Base-by-base conservation (phyloP, 2,329 filamentous ascomycete genomes). In the Claviceps pusilla region DNA sequence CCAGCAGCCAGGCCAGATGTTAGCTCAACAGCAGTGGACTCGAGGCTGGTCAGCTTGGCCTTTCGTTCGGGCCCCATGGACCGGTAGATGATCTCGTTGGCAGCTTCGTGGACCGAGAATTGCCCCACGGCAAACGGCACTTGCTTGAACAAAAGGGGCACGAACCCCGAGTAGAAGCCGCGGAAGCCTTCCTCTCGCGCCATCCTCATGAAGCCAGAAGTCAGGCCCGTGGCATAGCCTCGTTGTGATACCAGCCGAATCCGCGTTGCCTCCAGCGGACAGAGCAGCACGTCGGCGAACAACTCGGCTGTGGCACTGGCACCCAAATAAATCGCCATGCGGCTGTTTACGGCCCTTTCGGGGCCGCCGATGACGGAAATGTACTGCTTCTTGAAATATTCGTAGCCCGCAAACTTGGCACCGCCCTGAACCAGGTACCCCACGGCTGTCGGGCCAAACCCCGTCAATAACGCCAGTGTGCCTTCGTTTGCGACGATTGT, bases 111-210 rank as follows among this genome's bases (percentile, higher is more conserved):
- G 54, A 91, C 89, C 61, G 90, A 87, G 76, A 95, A 95, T 76
- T 95, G 94, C 69, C 88, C 83, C 73, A 95, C 89, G 61, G 89
- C 94, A 75, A 94, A 95, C 19, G 89, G 89, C 54, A 95, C 84
- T 78, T 93, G 87, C 73, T 91, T 90, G 73, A 87, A 89, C 59
- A 89, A 77, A 62, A 91, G 83, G 33, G 87, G 87, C 52, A 89
- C 85, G 72, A 95, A 94, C 60, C 89, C 89, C 59, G 87, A 89
- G 78, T 95, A 95, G 74, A 95, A 91, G 57, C 87, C 89, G 62
- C 78, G 80, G 56, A 90, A 56, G 65, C 88, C 87, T 70, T 93
- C 87, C 63, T 81, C 83, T 66, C 80, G 82, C 50, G 82, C 73
- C 68, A 93, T 86, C 69, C 88, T 86, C 69, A 73, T 68, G 70